Percentiles rank a stretch among this genome's conserved stretches.
Conservation (phyloP, 2,329 filamentous ascomycete species). For the Polychaeton citri region DNA sequence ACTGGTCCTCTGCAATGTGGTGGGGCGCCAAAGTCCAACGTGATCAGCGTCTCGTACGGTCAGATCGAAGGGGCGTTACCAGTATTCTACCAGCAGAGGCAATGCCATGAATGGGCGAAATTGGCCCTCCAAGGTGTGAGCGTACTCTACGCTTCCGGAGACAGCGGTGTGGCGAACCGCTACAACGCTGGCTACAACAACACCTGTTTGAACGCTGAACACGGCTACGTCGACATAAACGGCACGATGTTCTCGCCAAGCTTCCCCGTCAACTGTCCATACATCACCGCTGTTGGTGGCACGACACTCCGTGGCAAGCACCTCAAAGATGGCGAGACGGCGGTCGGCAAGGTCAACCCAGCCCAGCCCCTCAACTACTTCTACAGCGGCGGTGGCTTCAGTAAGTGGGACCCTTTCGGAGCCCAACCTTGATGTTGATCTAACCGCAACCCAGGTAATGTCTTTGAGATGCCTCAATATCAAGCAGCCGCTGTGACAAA, state of each 20-base stretch:
- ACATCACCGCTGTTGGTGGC: constrained; percentile 40
- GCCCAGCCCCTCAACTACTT: constrained; percentile 35
- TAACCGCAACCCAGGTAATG: constrained; percentile 18
- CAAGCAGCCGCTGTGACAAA: constrained; percentile 28
- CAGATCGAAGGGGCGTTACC: constrained; percentile 50
- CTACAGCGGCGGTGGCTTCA: constrained; percentile 34
- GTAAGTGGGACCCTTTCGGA: too few relatives aligned
- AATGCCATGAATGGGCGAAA: constrained; percentile 50
- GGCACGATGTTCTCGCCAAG: constrained; percentile 28
- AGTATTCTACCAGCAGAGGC: constrained; percentile 41
- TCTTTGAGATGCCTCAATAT: constrained; percentile 35
- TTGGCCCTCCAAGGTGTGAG: constrained; percentile 50
- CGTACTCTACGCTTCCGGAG: constrained; percentile 48
- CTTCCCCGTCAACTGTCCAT: constrained; percentile 35
- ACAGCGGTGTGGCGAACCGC: constrained; percentile 39
- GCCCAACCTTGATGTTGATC: too few relatives aligned
- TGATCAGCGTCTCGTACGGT: constrained; percentile 51
- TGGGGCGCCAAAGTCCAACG: constrained; percentile 22
- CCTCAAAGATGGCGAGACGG: constrained; percentile 25
- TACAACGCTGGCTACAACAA: constrained; percentile 9
- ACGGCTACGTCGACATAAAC: constrained; percentile 22
- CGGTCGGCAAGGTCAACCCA: constrained; percentile 13
- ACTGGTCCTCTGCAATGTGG: constrained; percentile 9
- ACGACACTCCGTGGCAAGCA: constrained; percentile 28
- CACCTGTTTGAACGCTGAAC: constrained; percentile 26